Base-by-base conservation (phyloP, 2,329 filamentous ascomycete genomes). In the Aspergillus sp. region DNA sequence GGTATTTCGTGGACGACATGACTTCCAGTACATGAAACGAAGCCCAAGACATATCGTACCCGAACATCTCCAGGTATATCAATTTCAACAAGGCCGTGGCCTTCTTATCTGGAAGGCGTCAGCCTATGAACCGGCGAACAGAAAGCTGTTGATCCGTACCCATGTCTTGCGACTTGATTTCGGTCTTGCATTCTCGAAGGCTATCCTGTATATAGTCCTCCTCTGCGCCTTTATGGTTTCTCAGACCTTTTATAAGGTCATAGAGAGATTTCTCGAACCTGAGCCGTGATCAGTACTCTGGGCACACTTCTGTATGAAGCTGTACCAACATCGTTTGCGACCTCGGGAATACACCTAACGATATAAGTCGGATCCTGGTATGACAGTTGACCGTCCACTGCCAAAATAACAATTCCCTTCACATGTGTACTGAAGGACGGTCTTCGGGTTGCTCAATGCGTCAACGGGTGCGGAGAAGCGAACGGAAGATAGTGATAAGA, bases 201-300 rank as follows among this genome's bases (percentile, higher is more conserved):
- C 88, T 91, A 72, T 90, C 88, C 69, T 96, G 88, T 55, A 99
- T 95, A 73, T 97, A 99, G 70, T 95, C 91, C 71, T 88, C 89
- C 77, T 99, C 94, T 68, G 87, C 88, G 64, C 93, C 93, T 74
- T 96, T 97, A 78, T 97, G 92, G 71, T 93, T 94, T 61, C 94
- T 88, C 69, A 99, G 80, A 66, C 94, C 94, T 75, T 92, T 85
- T 66, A 99, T 99, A 80, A 99, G 92, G 84, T 97, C 93, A 76
- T 97, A 96, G 17, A 99, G 84, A 40, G 94, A 97, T 77, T 99
- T 99, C 75, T 99, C 94, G 78, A 99, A 99, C 94, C 92, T 97
- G 47, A 10, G 10, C 23, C 7, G 13, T 31, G 2, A 21, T 50
- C 20, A 31, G 19, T 13, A 44, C 31, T 17, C 20, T 20, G 16